Percentiles rank a stretch among this genome's conserved stretches.
phyloP scores from a whole-genome alignment of 2,329 filamentous ascomycete species.

The Sporothrix mexicana region DNA sequence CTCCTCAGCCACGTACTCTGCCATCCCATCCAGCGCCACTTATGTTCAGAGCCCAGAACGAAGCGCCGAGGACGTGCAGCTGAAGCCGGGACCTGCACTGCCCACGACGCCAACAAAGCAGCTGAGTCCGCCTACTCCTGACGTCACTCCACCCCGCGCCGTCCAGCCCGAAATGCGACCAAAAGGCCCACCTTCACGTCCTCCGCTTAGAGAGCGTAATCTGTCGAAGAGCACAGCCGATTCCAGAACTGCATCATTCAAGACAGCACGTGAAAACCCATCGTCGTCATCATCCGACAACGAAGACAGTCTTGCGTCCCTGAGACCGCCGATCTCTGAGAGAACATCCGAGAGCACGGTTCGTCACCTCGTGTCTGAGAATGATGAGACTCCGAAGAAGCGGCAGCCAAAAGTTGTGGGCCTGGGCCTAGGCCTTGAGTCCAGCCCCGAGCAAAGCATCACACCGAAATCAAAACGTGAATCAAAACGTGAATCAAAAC shows the following conservation, averaged over 20 bases:
- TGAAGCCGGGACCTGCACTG: conserved; percentile 49
- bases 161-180: conserved; percentile 48
- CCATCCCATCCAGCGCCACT: conserved; percentile 51
- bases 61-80: conserved; percentile 48
- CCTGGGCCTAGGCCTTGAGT: conserved; percentile 53
- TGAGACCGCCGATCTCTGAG: conserved; percentile 49
- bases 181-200: conserved; percentile 50
- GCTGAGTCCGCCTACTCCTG: conserved; percentile 74
- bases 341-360: conserved; percentile 54
- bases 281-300: conserved; percentile 58
- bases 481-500: conserved; percentile 49
- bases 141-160: conserved; percentile 71
- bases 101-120: conserved; percentile 65
- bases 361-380: conserved; percentile 44
- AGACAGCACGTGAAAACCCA: conserved; percentile 70
- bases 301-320: conserved; percentile 58
- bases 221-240: conserved; percentile 62
- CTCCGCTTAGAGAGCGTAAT: conserved; percentile 55
- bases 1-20: conserved; percentile 59
- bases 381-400: conserved; percentile 38
- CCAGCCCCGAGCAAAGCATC: conserved; percentile 49
- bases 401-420: conserved; percentile 48
- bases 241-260: conserved; percentile 72
- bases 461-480: conserved; percentile 55
- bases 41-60: conserved; percentile 48